These are phyloP conservation scores for Lipomyces lipofer DNA, from an alignment of 805 yeast species.

Conservation along the genomic window DNA sequence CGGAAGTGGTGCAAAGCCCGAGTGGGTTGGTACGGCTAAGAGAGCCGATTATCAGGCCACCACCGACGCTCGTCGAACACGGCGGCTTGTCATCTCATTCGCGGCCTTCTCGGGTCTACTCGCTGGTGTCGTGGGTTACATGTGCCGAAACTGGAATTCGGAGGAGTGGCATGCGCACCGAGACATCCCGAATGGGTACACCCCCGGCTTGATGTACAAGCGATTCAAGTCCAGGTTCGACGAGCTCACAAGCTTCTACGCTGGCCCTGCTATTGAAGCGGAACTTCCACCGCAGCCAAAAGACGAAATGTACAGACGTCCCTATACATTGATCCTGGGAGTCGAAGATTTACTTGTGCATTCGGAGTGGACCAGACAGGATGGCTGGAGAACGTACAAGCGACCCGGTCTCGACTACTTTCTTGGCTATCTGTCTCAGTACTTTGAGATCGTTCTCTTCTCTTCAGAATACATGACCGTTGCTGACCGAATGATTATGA, in stretches of 20 bases:
- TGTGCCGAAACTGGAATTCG: constrained; percentile 40
- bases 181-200: constrained; percentile 63
- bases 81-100: constrained; percentile 16
- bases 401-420: constrained; percentile 98
- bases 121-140: constrained; percentile 16
- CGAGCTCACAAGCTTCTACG: constrained; percentile 76
- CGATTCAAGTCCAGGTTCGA: constrained; percentile 72
- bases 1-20: constrained; percentile 36
- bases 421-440: constrained; percentile 89
- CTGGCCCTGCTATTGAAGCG: constrained; percentile 84
- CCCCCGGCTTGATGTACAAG: constrained; percentile 62
- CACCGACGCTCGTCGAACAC: constrained; percentile 34
- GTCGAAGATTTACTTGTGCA: constrained; percentile 90
- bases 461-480: constrained; percentile 82
- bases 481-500: constrained; percentile 78
- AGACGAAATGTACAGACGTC: constrained; percentile 86
- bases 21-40: constrained; percentile 56
- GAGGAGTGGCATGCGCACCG: constrained; percentile 63
- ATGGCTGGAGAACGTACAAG: constrained; percentile 98
- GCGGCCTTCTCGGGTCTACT: constrained; percentile 5
- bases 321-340: constrained; percentile 82
- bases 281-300: constrained; percentile 93
- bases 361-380: constrained; percentile 85
- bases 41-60: constrained; percentile 41
- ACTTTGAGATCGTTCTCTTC: constrained; percentile 92